Conservation (phyloP, 2,329 filamentous ascomycete species). For the Clarireedia sp. region DNA sequence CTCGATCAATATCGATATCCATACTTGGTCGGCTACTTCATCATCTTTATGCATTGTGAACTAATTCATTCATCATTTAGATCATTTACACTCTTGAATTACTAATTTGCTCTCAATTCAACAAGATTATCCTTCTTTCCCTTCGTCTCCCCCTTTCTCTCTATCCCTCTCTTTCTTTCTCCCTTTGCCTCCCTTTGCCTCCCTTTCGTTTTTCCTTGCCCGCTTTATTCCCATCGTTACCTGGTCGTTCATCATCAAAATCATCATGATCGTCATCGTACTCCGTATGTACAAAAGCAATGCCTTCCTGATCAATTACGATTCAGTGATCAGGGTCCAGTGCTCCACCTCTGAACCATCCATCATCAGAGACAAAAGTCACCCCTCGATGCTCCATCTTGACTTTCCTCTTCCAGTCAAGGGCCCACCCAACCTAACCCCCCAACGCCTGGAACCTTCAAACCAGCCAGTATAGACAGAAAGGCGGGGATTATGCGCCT, state of each 20-base stretch:
- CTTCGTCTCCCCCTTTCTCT: neutral
- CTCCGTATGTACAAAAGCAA: conserved; percentile 5
- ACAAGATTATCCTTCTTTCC: no score
- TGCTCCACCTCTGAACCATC: neutral
- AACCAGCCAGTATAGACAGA: neutral
- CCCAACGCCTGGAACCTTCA: neutral
- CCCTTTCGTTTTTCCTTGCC: no score
- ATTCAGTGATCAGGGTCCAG: neutral
- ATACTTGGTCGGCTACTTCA: no score
- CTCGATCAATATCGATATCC: no score
- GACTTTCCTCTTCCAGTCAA: neutral
- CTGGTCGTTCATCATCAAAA: conserved; percentile 6
- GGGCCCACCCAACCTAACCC: neutral
- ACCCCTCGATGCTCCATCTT: neutral
- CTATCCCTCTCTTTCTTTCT: neutral
- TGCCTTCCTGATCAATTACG: neutral
- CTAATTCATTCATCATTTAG: no score
- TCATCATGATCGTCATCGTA: neutral
- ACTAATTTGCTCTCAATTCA: no score
- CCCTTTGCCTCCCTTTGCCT: neutral
- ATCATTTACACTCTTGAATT: no score
- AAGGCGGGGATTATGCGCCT: neutral
- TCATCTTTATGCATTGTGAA: no score
- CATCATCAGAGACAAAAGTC: neutral
- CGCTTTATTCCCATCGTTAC: neutral